phyloP scores from a whole-genome alignment of 371 early-diverging fungal species.

The Mortierella sp. region DNA sequence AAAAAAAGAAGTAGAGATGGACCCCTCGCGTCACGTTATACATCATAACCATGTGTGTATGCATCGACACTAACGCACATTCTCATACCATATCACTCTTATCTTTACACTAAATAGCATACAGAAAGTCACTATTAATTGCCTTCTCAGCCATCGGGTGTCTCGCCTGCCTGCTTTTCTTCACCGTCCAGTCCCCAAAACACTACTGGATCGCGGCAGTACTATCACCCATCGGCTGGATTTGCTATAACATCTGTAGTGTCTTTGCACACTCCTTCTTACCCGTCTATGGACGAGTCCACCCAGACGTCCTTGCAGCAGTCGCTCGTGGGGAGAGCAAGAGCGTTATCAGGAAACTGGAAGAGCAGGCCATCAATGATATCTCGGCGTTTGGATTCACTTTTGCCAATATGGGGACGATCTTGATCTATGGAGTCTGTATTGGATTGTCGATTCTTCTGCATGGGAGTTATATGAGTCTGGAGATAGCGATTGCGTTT shows the following conservation, averaged over 20 bases:
- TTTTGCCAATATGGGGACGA: slow-evolving; percentile 56
- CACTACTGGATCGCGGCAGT: slow-evolving; percentile 41
- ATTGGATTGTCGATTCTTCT: slow-evolving; percentile 59
- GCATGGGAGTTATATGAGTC: slow-evolving; percentile 31
- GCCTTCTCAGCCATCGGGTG: slow-evolving; percentile 35
- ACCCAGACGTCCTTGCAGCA: slow-evolving; percentile 60
- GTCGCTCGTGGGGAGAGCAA: slow-evolving; percentile 26
- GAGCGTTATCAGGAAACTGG: slow-evolving; percentile 30
- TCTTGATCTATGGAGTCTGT: slow-evolving; percentile 59
- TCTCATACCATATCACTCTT: background rate
- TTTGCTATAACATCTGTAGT: slow-evolving; percentile 37
- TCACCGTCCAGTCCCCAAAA: slow-evolving; percentile 24
- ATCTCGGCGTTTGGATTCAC: slow-evolving; percentile 60
- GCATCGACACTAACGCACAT: background rate
- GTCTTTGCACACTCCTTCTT: slow-evolving; percentile 73
- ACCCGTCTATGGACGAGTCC: slow-evolving; percentile 65
- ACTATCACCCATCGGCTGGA: slow-evolving; percentile 37
- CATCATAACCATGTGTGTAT: background rate
- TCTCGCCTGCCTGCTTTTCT: slow-evolving; percentile 24
- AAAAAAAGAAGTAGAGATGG: background rate
- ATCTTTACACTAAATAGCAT: slow-evolving; percentile 17
- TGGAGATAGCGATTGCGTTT: slow-evolving; percentile 62
- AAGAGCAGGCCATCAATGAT: slow-evolving; percentile 60
- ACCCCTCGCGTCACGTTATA: background rate
- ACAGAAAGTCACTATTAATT: slow-evolving; percentile 39